These are phyloP conservation scores for Chaetomium sp. DNA, from an alignment of 2,329 filamentous ascomycete genomes.

Conservation along the genomic window DNA sequence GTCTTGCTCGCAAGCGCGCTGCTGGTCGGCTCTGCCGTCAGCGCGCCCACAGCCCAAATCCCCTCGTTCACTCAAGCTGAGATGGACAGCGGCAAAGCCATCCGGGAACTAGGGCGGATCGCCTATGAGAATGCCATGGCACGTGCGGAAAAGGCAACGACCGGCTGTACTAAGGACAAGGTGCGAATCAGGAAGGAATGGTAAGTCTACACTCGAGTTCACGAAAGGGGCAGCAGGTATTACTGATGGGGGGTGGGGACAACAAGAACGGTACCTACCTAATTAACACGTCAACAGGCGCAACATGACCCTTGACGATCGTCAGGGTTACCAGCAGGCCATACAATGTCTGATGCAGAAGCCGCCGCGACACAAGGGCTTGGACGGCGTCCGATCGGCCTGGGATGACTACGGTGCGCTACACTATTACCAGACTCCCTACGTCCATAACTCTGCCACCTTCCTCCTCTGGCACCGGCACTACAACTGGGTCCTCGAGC, in stretches of 20 bases:
- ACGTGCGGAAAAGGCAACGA: neutral
- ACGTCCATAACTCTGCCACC: constrained; percentile 38
- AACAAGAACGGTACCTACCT: too few species aligned
- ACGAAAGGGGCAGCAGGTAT: too few species aligned
- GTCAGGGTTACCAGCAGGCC: constrained; percentile 5
- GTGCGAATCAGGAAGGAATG: constrained; percentile 11
- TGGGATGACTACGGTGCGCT: constrained; percentile 33
- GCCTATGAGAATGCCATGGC: constrained; percentile 8
- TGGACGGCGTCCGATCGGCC: constrained; percentile 5
- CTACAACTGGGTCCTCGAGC: constrained; percentile 39
- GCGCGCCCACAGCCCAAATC: neutral
- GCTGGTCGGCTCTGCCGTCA: neutral
- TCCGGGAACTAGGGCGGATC: constrained; percentile 7
- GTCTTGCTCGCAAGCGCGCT: constrained; percentile 2
- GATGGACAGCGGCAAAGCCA: constrained; percentile 6
- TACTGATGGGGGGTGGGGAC: too few species aligned
- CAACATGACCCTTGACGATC: constrained; percentile 10
- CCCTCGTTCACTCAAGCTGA: constrained; percentile 3
- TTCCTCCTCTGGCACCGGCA: constrained; percentile 42
- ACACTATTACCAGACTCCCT: constrained; percentile 39
- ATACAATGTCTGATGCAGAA: constrained; percentile 10
- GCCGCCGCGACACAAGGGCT: neutral
- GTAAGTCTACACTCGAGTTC: neutral
- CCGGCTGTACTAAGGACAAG: constrained; percentile 13
- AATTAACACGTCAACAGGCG: neutral